Base-by-base conservation (phyloP, 2,329 filamentous ascomycete genomes). In the Sordariomycetes sp. region DNA sequence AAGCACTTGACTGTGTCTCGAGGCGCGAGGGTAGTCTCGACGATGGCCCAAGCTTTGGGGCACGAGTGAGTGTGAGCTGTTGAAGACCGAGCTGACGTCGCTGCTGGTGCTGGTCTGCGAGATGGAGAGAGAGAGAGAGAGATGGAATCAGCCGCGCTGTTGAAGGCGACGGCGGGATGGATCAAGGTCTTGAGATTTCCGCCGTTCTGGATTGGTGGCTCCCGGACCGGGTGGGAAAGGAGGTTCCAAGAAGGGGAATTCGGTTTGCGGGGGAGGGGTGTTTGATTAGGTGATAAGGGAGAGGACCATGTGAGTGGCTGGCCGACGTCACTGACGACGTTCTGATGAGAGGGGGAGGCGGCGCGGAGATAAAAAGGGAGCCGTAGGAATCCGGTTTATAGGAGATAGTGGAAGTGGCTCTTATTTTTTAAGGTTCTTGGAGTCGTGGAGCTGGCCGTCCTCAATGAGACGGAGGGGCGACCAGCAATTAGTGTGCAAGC, bases 231-330 rank as follows among this genome's bases (percentile, higher is more conserved):
- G 17, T 48, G 10, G 45, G 3, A 24, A 50, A 39, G 36, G 36
- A 39, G 28, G 28, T 50, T 50, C 45, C 45, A 50, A 8, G 53
- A 55, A 39, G 13, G 34, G 39, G 25, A 55, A 24, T 24, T 22
- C 45, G 17, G 12, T 39, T 17, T 50, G 45, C 45, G 48, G 28
- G 50, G 34, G 28, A 39, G 55, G 54, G 55, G 55, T 20, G 55
- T 56, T 32, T 52, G 45, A 24, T 56, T 56, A 56, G 50, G 55
- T 56, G 55, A 56, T 56, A 68, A 78, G 69, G 67, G 79, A 78
- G 71, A 67, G 78, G 72, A 65, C 81, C 76, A 80, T 80, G 79
- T 77, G 77, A 72, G 69, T 73, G 71, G 70, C 73, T 78, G 78
- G 77, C 79, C 73, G 71, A 72, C 72, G 76, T 80, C 78, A 81